Evolutionary conservation across 2,329 filamentous ascomycete species (phyloP), one percentile per base, ranked within the genome.

Genomic region (Colletotrichum aenigma): DNA sequence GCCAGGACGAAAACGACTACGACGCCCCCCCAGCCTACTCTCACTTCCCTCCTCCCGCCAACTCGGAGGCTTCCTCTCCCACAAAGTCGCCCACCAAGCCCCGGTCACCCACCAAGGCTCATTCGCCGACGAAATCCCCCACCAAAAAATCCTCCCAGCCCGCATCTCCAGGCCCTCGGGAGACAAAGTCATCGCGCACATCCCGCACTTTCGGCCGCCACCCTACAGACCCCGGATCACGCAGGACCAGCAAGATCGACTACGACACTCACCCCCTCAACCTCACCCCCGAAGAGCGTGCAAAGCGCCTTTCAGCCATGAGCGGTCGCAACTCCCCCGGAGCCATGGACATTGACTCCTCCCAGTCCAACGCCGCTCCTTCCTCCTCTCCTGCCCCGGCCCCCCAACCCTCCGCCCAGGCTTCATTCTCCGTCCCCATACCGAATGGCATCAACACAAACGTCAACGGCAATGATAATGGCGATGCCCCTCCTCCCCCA

Each of bases 251-350:
- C 80, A 91, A 91, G 83, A 85, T 88, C 81, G 93, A 95, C 82
- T 89, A 89, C 78, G 91, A 96, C 83, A 94, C 92, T 4, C 96
- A 98, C 84, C 96, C 96, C 52, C 90, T 98, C 68, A 98, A 98
- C 82, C 91, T 98, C 26, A 95, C 94, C 3, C 96, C 96, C 62
- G 96, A 98, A 87, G 93, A 98, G 89, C 91, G 95, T 81, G 73
- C 70, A 64, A 94, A 94, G 84, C 92, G 95, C 77, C 89, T 95
- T 77, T 81, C 83, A 79, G 85, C 84, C 81, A 90, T 91, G 90
- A 92, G 87, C 80, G 88, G 89, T 78, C 87, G 91, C 78, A 91
- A 88, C 81, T 92, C 93, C 75, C 70, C 73, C 62, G 66, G 48
- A 61, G 52, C 66, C 60, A 96, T 96, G 93, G 94, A 97, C 79